Evolutionary conservation across 257 asterid species (phyloP), one percentile per base, ranked within the genome.

Genomic region (Eustoma russellianum): DNA sequence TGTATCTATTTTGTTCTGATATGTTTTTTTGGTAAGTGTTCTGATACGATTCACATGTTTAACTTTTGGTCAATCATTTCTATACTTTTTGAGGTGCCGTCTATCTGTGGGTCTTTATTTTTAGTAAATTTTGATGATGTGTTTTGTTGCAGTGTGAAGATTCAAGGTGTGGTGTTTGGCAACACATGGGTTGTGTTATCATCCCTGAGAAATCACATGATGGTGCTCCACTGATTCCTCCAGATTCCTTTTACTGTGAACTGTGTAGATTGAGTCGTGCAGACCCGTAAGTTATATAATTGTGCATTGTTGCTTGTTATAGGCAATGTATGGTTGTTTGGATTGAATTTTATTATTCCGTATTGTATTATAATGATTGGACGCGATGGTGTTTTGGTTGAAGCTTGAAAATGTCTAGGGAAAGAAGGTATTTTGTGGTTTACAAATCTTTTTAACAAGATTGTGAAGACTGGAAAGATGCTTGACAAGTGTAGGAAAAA

Each of bases 141-240:
- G 15, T 57, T 48, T 52, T 66, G 58, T 17, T 76, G 79, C 93
- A 93, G 99, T 93, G 99, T 75, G 95, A 85, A 74, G 97, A 93
- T 71, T 74, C 80, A 41, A 81, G 60, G 64, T 88, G 99, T 65
- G 79, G 71, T 59, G 89, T 84, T 33, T 88, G 97, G 97, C 99
- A 93, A 73, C 99, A 93, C 77, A 77, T 88, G 15, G 61, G 78
- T 61, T 93, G 99, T 67, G 97, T 81, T 60, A 72, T 93, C 68
- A 85, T 88, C 73, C 78, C 95, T 33, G 99, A 88, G 69, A 88
- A 81, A 67, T 83, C 96, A 44, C 59, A 60, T 70, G 96, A 93
- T 70, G 84, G 87, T 63, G 73, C 69, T 61, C 59, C 74, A 59
- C 93, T 83, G 52, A 60, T 64, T 65, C 81, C 82, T 5, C 95